Conservation (phyloP, 345 rosid genomes). For the Xanthoceras sorbifolium region DNA sequence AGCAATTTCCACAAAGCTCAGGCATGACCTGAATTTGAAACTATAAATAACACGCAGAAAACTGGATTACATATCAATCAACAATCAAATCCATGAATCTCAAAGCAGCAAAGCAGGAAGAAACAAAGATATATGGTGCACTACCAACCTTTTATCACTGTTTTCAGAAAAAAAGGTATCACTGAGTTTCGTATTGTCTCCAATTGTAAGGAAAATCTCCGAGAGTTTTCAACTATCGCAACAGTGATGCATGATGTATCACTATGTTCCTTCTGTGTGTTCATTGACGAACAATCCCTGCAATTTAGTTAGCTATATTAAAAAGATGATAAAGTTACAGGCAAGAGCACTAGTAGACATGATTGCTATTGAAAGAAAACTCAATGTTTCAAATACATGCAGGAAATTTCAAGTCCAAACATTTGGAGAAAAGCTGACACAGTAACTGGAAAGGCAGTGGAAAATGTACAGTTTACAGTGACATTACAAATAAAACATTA, state of each 20-base stretch:
- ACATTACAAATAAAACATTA: neutral
- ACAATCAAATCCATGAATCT: neutral
- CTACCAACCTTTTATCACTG: constrained; percentile 59
- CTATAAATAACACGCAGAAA: neutral
- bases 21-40: neutral
- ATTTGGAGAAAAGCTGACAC: neutral
- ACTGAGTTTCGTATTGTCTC: constrained; percentile 41
- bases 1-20: neutral
- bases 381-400: neutral
- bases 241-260: constrained; percentile 61
- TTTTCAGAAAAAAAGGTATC: constrained; percentile 66
- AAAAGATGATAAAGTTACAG: constrained; percentile 4
- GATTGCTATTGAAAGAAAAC: neutral
- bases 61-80: constrained; percentile 2
- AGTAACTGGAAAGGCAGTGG: neutral
- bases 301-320: constrained; percentile 14
- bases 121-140: neutral
- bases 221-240: constrained; percentile 43
- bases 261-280: constrained; percentile 36
- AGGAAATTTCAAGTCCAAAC: neutral
- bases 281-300: constrained; percentile 47
- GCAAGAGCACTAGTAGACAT: neutral
- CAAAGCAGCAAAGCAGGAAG: neutral
- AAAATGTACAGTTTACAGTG: neutral
- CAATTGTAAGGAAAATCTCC: constrained; percentile 32